Evolutionary conservation across 805 yeast genomes (phyloP).

Genomic region (Kluyveromyces aestuarii): DNA sequence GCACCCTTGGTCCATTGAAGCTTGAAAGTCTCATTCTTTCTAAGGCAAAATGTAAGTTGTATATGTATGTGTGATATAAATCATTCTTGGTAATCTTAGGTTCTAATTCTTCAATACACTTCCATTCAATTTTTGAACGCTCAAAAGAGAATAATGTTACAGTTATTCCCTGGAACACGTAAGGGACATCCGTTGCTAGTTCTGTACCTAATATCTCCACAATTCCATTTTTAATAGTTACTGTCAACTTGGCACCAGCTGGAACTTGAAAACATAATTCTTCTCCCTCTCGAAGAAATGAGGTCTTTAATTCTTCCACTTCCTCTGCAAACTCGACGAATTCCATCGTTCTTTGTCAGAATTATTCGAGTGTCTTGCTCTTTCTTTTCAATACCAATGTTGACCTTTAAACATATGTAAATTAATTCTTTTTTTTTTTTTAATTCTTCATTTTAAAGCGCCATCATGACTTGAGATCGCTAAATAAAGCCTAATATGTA

Average conservation of each 20-base stretch:
- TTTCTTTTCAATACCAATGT: background rate
- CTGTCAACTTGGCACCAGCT: slow-evolving; percentile 32
- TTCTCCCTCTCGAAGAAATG: slow-evolving; percentile 15
- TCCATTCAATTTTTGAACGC: slow-evolving; percentile 55
- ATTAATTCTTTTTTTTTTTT: too few relatives aligned
- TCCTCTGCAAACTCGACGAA: slow-evolving; percentile 7
- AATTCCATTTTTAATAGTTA: slow-evolving; percentile 46
- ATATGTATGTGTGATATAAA: slow-evolving; percentile 33
- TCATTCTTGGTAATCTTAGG: slow-evolving; percentile 42
- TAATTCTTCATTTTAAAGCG: too few relatives aligned
- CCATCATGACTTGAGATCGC: too few relatives aligned
- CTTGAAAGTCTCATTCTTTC: slow-evolving; percentile 41
- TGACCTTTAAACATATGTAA: too few relatives aligned
- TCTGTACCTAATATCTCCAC: slow-evolving; percentile 95
- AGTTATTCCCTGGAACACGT: slow-evolving; percentile 45
- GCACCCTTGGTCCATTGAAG: slow-evolving; percentile 36
- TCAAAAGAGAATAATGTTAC: slow-evolving; percentile 50
- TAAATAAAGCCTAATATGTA: too few relatives aligned
- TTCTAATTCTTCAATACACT: slow-evolving; percentile 28
- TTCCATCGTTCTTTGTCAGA: slow-evolving; percentile 1
- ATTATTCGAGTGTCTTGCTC: background rate
- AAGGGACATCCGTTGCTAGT: slow-evolving; percentile 61
- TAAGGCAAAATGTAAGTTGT: slow-evolving; percentile 65
- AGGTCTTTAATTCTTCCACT: slow-evolving; percentile 13
- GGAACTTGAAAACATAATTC: slow-evolving; percentile 29